Conservation (phyloP, 2,329 filamentous ascomycete species). For the Neocatenulostroma microsporum region DNA sequence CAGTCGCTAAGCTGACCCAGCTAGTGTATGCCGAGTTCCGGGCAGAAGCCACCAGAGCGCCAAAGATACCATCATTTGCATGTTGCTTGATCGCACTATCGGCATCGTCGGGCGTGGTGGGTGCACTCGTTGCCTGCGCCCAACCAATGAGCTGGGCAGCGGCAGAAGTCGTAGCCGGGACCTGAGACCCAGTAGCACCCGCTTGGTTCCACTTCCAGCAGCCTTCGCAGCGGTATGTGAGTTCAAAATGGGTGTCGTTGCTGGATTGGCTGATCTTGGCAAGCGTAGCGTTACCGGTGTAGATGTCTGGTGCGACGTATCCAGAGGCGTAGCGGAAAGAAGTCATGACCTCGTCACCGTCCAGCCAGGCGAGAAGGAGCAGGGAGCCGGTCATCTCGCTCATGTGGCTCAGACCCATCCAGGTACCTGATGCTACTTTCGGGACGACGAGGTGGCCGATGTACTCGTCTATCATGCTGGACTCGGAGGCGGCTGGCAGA, state of each 20-base stretch:
- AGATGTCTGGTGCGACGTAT: conserved; percentile 52
- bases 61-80: conserved; percentile 50
- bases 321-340: conserved; percentile 52
- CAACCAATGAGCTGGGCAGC: conserved; percentile 27
- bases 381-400: conserved; percentile 52
- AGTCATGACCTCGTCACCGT: conserved; percentile 47
- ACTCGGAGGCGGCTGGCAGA: conserved; percentile 40
- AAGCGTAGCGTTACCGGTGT: conserved; percentile 55
- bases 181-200: conserved; percentile 32
- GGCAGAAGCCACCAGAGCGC: conserved; percentile 37
- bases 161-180: conserved; percentile 27
- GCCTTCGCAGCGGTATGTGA: conserved; percentile 57
- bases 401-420: conserved; percentile 51
- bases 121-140: conserved; percentile 23
- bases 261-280: conserved; percentile 53
- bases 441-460: conserved; percentile 50
- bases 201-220: conserved; percentile 40
- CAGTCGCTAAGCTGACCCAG: conserved; percentile 30
- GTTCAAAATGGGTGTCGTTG: conserved; percentile 51
- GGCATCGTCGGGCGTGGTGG: conserved; percentile 27
- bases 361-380: conserved; percentile 52
- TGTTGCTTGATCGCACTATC: conserved; percentile 47
- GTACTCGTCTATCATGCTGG: conserved; percentile 43
- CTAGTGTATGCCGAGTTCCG: conserved; percentile 37
- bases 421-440: conserved; percentile 40